Base-by-base conservation (phyloP, 2,329 filamentous ascomycete genomes). In the Penicillium brasilianum region DNA sequence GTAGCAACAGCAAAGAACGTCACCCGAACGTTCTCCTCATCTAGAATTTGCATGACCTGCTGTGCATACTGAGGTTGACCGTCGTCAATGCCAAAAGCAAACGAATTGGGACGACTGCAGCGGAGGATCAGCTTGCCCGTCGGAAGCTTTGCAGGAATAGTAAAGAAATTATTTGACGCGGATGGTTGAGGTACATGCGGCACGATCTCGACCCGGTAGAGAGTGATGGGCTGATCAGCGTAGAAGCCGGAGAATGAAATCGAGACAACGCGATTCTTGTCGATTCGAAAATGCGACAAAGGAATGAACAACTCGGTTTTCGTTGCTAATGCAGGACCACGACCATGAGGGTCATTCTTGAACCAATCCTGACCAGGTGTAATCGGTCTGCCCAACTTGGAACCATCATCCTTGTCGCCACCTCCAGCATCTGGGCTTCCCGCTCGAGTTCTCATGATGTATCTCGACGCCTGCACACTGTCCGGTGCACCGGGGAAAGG, bases 31-130 rank as follows among this genome's bases (percentile, higher is more conserved):
- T 79, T 74, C 55, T 87, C 88, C 20, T 85, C 83, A 20, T 85
- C 82, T 67, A 91, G 79, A 56, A 88, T 86, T 43, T 83, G 76
- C 77, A 89, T 84, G 20, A 90, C 85, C 63, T 84, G 76, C 74
- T 87, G 82, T 1, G 87, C 87, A 59, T 84, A 81, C 36, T 77
- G 69, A 50, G 88, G 88, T 54, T 84, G 80, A 22, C 88, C 88
- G 72, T 91, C 88, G 71, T 90, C 88, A 64, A 91, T 90, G 53
- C 88, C 88, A 72, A 91, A 90, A 1, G 88, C 88, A 71, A 91
- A 90, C 0, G 85, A 87, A 76, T 90, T 89, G 50, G 88, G 87
- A 18, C 87, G 82, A 66, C 84, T 88, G 80, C 88, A 90, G 7
- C 83, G 80, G 68, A 90, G 86, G 49, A 88, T 78, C 36, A 90